phyloP scores from a whole-genome alignment of 495 filamentous ascomycete species.

The Acidiella bohemica region DNA sequence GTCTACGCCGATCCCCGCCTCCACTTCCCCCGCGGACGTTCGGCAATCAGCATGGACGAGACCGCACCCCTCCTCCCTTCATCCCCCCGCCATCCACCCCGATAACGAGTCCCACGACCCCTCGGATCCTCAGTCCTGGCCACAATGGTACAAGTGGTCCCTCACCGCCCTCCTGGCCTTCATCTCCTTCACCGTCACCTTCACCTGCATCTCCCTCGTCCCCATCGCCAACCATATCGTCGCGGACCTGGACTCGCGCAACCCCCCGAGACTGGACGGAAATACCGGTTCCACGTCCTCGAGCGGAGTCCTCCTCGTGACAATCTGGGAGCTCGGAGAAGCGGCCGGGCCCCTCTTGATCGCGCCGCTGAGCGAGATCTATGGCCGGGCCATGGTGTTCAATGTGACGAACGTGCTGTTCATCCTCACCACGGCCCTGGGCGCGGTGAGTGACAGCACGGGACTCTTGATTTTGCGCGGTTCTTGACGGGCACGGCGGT shows the following conservation, averaged over 20 bases:
- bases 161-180: constrained; percentile 36
- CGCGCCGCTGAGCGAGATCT: constrained; percentile 44
- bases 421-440: constrained; percentile 33
- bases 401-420: constrained; percentile 41
- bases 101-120: no score
- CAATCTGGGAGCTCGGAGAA: constrained; percentile 39
- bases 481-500: constrained; percentile 40
- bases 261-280: no score
- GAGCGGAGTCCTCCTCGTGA: constrained; percentile 38
- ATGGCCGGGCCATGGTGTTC: constrained; percentile 41
- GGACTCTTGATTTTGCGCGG: constrained; percentile 35
- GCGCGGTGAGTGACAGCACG: constrained; percentile 31
- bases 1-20: no score
- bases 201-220: constrained; percentile 43
- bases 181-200: constrained; percentile 42
- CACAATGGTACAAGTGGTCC: constrained; percentile 35
- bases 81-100: no score
- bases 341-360: constrained; percentile 46
- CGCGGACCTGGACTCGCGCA: constrained; percentile 30
- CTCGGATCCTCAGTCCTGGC: constrained; percentile 26
- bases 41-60: no score
- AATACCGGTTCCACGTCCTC: constrained; percentile 27
- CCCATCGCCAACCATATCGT: constrained; percentile 40
- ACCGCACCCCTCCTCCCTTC: no score
- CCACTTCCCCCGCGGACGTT: no score